Conservation (phyloP, 2,329 filamentous ascomycete genomes). For the Fusarium sublunatum region DNA sequence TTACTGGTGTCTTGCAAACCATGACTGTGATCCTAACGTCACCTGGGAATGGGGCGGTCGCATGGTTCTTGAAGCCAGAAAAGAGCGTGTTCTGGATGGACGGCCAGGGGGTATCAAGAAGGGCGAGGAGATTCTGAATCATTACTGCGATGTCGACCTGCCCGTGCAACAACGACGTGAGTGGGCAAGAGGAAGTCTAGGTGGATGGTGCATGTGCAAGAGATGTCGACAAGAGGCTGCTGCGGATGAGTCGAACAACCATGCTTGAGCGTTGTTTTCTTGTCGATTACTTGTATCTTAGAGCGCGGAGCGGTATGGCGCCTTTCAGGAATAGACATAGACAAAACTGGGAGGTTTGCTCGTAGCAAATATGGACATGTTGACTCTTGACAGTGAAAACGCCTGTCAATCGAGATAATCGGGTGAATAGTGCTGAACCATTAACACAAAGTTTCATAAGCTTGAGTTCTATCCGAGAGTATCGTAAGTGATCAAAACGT, state of each 20-base stretch:
- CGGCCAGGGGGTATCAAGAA: conserved; percentile 72
- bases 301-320: conserved; percentile 12
- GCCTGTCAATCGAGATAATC: neutral
- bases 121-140: conserved; percentile 89
- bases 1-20: conserved; percentile 95
- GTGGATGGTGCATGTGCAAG: conserved; percentile 87
- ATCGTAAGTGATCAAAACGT: neutral
- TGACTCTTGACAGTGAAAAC: neutral
- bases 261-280: conserved; percentile 15
- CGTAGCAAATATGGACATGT: conserved; percentile 12
- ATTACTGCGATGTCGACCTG: conserved; percentile 90
- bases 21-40: conserved; percentile 95
- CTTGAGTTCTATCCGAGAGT: neutral
- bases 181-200: conserved; percentile 88
- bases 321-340: conserved; percentile 26
- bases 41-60: conserved; percentile 90
- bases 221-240: conserved; percentile 80
- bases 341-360: conserved; percentile 23
- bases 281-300: conserved; percentile 3
- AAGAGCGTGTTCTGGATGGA: conserved; percentile 65
- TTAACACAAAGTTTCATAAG: neutral
- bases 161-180: conserved; percentile 84
- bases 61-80: conserved; percentile 76
- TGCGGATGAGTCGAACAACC: conserved; percentile 12
- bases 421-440: neutral